These are phyloP conservation scores for Globisporangium solare DNA, from an alignment of 352 stramenopile species.

Conservation along the genomic window DNA sequence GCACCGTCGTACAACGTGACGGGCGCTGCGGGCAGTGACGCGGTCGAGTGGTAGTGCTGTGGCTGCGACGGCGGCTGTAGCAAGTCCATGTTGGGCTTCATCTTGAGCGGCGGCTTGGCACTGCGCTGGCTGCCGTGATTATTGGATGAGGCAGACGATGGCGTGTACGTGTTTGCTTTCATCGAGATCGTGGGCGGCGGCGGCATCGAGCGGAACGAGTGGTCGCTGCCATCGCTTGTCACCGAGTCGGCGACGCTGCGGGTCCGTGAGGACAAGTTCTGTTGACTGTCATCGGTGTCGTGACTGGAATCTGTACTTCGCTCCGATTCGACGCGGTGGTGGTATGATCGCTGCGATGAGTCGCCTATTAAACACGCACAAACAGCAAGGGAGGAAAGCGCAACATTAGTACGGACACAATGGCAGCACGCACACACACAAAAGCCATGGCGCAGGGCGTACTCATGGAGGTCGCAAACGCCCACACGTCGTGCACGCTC, in stretches of 20 bases:
- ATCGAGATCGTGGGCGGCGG: constrained; percentile 12
- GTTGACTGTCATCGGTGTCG: constrained; percentile 30
- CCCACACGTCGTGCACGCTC: constrained; percentile 32
- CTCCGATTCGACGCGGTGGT: constrained; percentile 11
- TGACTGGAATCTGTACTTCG: constrained; percentile 21
- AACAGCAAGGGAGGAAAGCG: not conserved
- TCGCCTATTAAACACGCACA: constrained; percentile 1
- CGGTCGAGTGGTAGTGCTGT: not conserved
- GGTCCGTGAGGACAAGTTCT: not conserved
- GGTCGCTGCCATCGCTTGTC: constrained; percentile 13
- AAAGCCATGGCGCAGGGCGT: constrained; percentile 2
- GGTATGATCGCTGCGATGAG: constrained; percentile 10
- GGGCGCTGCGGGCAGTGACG: not conserved
- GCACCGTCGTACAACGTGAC: constrained; percentile 10
- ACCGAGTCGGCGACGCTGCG: constrained; percentile 10
- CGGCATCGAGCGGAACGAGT: constrained; percentile 15
- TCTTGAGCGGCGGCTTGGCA: not conserved
- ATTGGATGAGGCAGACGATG: constrained; percentile 1
- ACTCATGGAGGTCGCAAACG: constrained; percentile 37
- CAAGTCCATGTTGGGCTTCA: constrained; percentile 14
- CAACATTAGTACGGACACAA: too few relatives aligned
- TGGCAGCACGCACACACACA: not conserved
- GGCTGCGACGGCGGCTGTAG: constrained; percentile 1
- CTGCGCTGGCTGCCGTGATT: not conserved
- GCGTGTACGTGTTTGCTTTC: not conserved